Conservation (phyloP, 768 basidiomycete species). For the Roridomyces roridus region DNA sequence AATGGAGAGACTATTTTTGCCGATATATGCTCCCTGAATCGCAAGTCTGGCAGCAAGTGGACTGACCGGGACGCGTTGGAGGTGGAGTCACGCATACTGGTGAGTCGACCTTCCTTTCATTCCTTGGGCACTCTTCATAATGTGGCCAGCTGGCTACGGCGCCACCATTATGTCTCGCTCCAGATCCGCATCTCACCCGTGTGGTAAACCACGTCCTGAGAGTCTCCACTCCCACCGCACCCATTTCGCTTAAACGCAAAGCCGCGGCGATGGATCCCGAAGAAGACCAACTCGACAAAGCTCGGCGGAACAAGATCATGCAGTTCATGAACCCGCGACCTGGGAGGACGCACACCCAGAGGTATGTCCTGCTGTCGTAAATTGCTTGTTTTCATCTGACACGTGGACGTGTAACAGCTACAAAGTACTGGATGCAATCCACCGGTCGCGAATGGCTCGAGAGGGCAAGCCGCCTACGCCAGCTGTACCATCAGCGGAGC, state of each 20-base stretch:
- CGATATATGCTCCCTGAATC: conserved; percentile 75
- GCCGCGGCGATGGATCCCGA: conserved; percentile 72
- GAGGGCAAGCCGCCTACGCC: conserved; percentile 18
- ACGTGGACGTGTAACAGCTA: conserved; percentile 46
- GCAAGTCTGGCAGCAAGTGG: conserved; percentile 63
- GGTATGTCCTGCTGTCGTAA: conserved; percentile 40
- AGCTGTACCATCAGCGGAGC: conserved; percentile 2
- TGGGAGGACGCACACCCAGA: conserved; percentile 54
- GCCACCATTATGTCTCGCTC: conserved; percentile 79
- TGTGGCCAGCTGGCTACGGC: conserved; percentile 68
- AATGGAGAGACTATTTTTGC: conserved; percentile 81
- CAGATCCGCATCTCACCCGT: conserved; percentile 77
- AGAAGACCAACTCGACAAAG: conserved; percentile 79
- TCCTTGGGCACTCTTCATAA: conserved; percentile 10
- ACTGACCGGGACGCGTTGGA: conserved; percentile 77
- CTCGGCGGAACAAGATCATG: conserved; percentile 74
- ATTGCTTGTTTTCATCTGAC: conserved; percentile 1
- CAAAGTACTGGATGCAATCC: conserved; percentile 60
- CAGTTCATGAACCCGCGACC: conserved; percentile 77
- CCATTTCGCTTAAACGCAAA: conserved; percentile 79
- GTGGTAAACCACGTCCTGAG: conserved; percentile 78
- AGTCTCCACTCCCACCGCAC: conserved; percentile 75
- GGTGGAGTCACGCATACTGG: conserved; percentile 75
- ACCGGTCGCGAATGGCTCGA: conserved; percentile 25
- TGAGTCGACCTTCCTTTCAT: conserved; percentile 41